phyloP scores from a whole-genome alignment of 352 stramenopile genomes.

The Hyphochytrium catenoides region DNA sequence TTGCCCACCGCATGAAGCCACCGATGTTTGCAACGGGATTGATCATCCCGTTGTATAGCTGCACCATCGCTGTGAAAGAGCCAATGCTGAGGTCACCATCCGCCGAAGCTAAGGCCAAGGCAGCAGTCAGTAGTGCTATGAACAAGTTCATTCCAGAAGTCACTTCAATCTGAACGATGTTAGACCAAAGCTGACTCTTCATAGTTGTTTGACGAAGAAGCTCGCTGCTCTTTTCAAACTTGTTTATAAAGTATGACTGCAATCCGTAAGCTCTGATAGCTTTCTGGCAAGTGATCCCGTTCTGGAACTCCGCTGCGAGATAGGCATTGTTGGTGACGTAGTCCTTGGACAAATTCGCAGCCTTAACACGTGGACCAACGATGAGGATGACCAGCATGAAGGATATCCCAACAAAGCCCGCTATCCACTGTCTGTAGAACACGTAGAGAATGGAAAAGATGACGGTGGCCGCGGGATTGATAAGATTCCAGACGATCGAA shows the following conservation, averaged over 20 bases:
- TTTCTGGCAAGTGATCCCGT: constrained; percentile 56
- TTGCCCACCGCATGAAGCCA: constrained; percentile 65
- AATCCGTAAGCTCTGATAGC: constrained; percentile 44
- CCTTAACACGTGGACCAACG: too few relatives aligned
- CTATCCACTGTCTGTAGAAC: too few relatives aligned
- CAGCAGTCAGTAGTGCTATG: constrained; percentile 53
- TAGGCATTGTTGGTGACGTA: constrained; percentile 64
- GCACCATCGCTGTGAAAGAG: constrained; percentile 51
- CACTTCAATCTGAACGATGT: constrained; percentile 68
- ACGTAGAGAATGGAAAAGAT: too few relatives aligned
- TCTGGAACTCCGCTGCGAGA: constrained; percentile 59
- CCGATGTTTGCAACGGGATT: constrained; percentile 49
- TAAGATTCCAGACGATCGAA: too few relatives aligned
- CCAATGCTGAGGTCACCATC: constrained; percentile 19
- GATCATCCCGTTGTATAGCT: constrained; percentile 40
- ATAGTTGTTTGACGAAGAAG: constrained; percentile 52
- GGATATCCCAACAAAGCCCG: too few relatives aligned
- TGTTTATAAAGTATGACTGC: constrained; percentile 36
- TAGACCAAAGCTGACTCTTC: constrained; percentile 64
- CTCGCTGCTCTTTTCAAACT: constrained; percentile 33
- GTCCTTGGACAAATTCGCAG: too few relatives aligned
- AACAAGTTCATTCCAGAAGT: constrained; percentile 70
- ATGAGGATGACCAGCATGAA: too few relatives aligned
- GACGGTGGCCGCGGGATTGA: too few relatives aligned
- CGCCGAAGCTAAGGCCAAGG: constrained; percentile 27